Conservation (phyloP, 192 early-diverging fungal genomes). For the Coemansia sp. region DNA sequence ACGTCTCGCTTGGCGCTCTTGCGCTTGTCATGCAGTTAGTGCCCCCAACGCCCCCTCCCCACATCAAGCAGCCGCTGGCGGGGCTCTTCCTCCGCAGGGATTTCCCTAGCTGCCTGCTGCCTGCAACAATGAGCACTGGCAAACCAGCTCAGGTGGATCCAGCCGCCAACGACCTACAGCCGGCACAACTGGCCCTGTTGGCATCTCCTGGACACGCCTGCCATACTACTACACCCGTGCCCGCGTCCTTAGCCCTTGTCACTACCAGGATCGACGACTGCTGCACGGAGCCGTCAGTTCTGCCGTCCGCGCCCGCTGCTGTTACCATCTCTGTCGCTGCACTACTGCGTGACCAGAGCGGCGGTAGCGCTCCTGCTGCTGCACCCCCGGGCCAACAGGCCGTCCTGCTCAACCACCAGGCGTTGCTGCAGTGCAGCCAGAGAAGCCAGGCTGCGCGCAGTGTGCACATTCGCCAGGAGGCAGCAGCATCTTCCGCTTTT, state of each 20-base stretch:
- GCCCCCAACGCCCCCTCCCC: constrained; percentile 10
- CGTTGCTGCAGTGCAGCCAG: background rate
- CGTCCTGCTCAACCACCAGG: constrained; percentile 1
- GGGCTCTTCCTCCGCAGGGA: constrained; percentile 4
- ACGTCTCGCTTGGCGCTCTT: constrained; percentile 1
- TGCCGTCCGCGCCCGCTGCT: background rate
- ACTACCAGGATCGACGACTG: constrained; percentile 2
- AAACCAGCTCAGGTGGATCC: constrained; percentile 1
- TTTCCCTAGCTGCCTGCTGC: constrained; percentile 6
- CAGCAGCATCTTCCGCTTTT: constrained; percentile 4
- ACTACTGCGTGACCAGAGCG: constrained; percentile 8
- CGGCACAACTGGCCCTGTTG: background rate
- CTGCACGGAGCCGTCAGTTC: background rate
- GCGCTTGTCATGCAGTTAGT: constrained; percentile 11
- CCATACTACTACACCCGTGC: background rate
- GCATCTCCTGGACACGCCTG: background rate
- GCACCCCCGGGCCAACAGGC: background rate
- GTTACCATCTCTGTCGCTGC: background rate
- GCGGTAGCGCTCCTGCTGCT: background rate
- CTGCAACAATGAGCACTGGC: constrained; percentile 5
- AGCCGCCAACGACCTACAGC: background rate
- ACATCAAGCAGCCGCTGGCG: background rate
- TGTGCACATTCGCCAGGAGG: background rate
- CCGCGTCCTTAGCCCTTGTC: background rate
- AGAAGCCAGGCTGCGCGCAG: constrained; percentile 4